These are phyloP conservation scores for Maudiozyma serrabonitensis DNA, from an alignment of 805 yeast species.

Conservation along the genomic window DNA sequence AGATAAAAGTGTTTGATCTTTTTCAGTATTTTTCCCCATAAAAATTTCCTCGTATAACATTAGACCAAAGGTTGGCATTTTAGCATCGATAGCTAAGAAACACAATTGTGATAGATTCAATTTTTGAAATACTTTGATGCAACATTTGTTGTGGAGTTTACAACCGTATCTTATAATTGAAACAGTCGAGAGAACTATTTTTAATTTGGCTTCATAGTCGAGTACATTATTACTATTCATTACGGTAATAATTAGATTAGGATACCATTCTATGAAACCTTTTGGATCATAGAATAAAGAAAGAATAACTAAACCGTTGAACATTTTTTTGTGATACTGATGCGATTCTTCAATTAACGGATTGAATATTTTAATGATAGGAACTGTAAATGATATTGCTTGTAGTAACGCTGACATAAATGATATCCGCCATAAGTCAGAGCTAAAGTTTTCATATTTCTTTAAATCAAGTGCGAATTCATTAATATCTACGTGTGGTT, in stretches of 20 bases:
- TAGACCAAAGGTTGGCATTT: constrained; percentile 25
- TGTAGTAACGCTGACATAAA: constrained; percentile 6
- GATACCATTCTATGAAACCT: constrained; percentile 8
- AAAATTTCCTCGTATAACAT: constrained; percentile 30
- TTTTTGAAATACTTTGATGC: constrained; percentile 11
- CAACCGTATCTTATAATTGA: constrained; percentile 22
- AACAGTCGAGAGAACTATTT: constrained; percentile 18
- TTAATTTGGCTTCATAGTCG: not conserved
- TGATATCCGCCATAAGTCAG: constrained; percentile 6
- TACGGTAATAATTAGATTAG: not conserved
- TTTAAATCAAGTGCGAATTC: not conserved
- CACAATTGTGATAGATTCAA: constrained; percentile 12
- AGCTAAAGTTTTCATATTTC: not conserved
- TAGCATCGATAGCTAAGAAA: constrained; percentile 9
- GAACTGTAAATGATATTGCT: constrained; percentile 5
- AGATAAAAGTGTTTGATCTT: constrained; percentile 12
- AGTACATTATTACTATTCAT: not conserved
- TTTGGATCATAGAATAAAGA: constrained; percentile 9
- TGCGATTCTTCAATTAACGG: not conserved
- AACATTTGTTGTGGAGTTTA: constrained; percentile 8
- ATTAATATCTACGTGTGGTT: not conserved
- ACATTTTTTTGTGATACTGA: not conserved
- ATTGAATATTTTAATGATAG: constrained; percentile 6
- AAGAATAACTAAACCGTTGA: constrained; percentile 9
- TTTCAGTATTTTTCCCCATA: constrained; percentile 1